Percentiles rank a stretch among this genome's conserved stretches.
Evolutionary conservation across 2,329 filamentous ascomycete species (phyloP).

Genomic region (Calonectria pauciramosa): DNA sequence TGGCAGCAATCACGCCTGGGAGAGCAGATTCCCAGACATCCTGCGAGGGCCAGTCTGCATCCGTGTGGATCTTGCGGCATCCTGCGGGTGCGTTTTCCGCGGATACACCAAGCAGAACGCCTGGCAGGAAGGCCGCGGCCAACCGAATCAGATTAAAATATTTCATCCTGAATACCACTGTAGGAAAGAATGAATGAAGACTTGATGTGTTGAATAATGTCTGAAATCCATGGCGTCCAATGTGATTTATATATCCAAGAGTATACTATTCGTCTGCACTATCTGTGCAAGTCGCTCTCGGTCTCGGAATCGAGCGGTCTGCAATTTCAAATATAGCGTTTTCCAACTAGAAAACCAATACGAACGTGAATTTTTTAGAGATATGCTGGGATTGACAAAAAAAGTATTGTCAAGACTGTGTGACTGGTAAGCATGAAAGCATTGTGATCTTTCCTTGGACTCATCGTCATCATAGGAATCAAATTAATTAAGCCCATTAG

Average conservation of each 20-base stretch:
- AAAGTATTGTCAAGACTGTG: neutral
- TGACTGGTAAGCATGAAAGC: neutral
- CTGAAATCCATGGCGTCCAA: neutral
- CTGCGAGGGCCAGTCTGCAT: neutral
- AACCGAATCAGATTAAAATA: neutral
- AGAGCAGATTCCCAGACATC: neutral
- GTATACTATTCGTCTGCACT: neutral
- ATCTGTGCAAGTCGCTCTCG: neutral
- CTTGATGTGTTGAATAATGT: neutral
- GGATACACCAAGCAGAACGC: neutral
- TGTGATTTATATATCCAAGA: neutral
- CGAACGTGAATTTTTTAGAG: neutral
- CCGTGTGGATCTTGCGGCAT: neutral
- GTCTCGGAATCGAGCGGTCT: neutral
- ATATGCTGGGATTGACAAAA: neutral
- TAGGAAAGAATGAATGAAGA: neutral
- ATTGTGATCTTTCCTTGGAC: neutral
- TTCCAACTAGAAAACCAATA: neutral
- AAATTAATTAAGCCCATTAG: neutral
- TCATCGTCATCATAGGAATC: neutral
- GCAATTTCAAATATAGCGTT: neutral
- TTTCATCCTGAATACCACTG: neutral
- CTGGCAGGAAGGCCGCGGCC: neutral
- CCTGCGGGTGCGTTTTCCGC: neutral
- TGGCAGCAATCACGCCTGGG: neutral